Evolutionary conservation across 257 asterid species (phyloP), one percentile per base, ranked within the genome.

Genomic region (Prunella vulgaris): DNA sequence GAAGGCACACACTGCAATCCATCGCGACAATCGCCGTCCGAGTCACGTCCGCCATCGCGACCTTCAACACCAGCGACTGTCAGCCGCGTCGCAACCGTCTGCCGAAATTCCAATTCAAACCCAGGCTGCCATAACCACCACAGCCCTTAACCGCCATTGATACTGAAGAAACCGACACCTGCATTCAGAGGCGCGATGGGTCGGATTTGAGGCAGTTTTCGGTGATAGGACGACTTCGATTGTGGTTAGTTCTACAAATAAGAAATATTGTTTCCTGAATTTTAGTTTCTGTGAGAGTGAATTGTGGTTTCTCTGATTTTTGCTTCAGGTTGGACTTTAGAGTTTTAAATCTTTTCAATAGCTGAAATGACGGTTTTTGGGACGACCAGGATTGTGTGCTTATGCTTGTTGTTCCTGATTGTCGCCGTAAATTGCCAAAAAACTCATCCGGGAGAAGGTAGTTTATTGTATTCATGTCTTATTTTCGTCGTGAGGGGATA

Each of bases 371-470:
- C 24, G 42, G 20, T 12, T 66, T 68, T 32, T 67, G 64, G 46
- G 76, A 79, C 56, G 78, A 35, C 30, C 21, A 73, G 28, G 44
- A 37, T 67, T 51, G 79, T 77, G 20, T 76, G 73, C 73, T 74
- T 85, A n/a, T 85, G 80, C 76, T 85, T 84, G 79, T 66, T 54
- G 59, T 78, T 69, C 74, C 59, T 83, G 87, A 69, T 77, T 66
- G 61, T 64, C 15, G 63, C 75, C 10, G 90, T 72, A 44, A 74
- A 78, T 58, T 30, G 84, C 78, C 85, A 79, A 74, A 73, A 20
- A 64, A 88, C 92, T 24, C 86, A 85, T 80, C 90, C 91, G 27
- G 79, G 42, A 42, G 97, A 90, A 85, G 97, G 97, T 88, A 63
- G 15, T 40, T 33, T 2, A 1, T 64, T 17, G 10, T 44, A 13